Conservation (phyloP, 495 filamentous ascomycete genomes). For the Clavariopsis aquatica region DNA sequence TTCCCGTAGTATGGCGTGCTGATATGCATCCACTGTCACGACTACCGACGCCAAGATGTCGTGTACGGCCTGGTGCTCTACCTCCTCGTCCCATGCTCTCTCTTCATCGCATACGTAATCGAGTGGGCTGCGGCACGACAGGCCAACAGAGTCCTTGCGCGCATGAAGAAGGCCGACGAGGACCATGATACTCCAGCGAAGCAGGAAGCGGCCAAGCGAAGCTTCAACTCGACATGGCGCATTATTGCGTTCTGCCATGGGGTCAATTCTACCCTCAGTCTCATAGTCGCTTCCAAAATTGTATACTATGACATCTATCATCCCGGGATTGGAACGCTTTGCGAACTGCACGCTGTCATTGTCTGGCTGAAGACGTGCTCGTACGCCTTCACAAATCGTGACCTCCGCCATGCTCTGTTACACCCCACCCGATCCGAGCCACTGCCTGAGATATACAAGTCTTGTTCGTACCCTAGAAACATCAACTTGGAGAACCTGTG, state of each 20-base stretch:
- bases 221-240: slow-evolving; percentile 73
- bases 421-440: slow-evolving; percentile 60
- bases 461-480: slow-evolving; percentile 88
- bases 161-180: slow-evolving; percentile 56
- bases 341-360: slow-evolving; percentile 88
- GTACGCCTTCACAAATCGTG: slow-evolving; percentile 94
- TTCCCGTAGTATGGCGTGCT: slow-evolving; percentile 80
- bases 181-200: slow-evolving; percentile 52
- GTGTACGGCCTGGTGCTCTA: slow-evolving; percentile 74
- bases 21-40: slow-evolving; percentile 87
- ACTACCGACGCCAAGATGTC: slow-evolving; percentile 79
- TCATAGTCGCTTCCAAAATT: slow-evolving; percentile 75
- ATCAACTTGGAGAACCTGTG: slow-evolving; percentile 80
- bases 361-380: slow-evolving; percentile 95
- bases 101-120: slow-evolving; percentile 85
- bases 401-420: slow-evolving; percentile 84
- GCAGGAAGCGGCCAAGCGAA: slow-evolving; percentile 47
- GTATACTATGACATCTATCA: slow-evolving; percentile 91
- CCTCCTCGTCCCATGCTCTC: slow-evolving; percentile 81
- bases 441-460: slow-evolving; percentile 74
- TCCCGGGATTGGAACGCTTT: slow-evolving; percentile 87
- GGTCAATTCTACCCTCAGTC: slow-evolving; percentile 78
- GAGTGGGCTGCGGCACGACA: slow-evolving; percentile 77
- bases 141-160: slow-evolving; percentile 66
- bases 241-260: slow-evolving; percentile 75